A percentile compares a stretch with the other conserved stretches of the same genome.
Evolutionary conservation across 768 basidiomycete species (phyloP).

Genomic region (Collybiopsis confluens): DNA sequence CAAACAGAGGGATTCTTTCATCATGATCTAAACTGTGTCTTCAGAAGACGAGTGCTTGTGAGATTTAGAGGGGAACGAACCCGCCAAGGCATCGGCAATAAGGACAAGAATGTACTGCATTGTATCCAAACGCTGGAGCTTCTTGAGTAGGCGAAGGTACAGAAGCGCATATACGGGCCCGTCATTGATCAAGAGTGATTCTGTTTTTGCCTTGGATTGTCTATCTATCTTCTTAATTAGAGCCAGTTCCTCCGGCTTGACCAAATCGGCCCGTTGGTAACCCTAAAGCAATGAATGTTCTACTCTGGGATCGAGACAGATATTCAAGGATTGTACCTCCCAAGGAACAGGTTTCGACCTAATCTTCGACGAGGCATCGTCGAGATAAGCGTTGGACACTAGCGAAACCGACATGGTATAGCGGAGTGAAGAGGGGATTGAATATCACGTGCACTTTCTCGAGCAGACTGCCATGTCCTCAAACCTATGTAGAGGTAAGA

Average conservation of each 20-base stretch:
- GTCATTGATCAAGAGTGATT: constrained; percentile 78
- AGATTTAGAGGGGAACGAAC: constrained; percentile 33
- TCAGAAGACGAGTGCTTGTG: neutral
- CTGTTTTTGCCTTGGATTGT: constrained; percentile 67
- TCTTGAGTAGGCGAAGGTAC: constrained; percentile 86
- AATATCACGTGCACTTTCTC: neutral
- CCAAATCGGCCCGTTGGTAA: constrained; percentile 89
- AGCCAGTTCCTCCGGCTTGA: constrained; percentile 81
- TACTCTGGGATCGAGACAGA: no score
- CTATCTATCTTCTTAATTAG: constrained; percentile 90
- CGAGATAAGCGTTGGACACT: constrained; percentile 79
- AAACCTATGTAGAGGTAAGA: constrained; percentile 32
- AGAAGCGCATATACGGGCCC: constrained; percentile 80
- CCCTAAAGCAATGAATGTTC: no score
- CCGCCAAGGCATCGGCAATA: constrained; percentile 83
- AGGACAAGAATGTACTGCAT: constrained; percentile 84
- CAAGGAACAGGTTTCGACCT: constrained; percentile 89
- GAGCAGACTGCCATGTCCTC: constrained; percentile 25
- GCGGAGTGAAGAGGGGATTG: neutral
- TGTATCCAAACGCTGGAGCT: constrained; percentile 77
- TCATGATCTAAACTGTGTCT: constrained; percentile 62
- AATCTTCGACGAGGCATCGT: constrained; percentile 85
- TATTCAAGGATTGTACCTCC: no score
- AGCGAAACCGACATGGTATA: constrained; percentile 70
- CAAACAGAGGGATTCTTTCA: constrained; percentile 78